A percentile compares a stretch with the other conserved stretches of the same genome.
phyloP scores from a whole-genome alignment of 805 yeast genomes.

The Barnettozyma siamensis region DNA sequence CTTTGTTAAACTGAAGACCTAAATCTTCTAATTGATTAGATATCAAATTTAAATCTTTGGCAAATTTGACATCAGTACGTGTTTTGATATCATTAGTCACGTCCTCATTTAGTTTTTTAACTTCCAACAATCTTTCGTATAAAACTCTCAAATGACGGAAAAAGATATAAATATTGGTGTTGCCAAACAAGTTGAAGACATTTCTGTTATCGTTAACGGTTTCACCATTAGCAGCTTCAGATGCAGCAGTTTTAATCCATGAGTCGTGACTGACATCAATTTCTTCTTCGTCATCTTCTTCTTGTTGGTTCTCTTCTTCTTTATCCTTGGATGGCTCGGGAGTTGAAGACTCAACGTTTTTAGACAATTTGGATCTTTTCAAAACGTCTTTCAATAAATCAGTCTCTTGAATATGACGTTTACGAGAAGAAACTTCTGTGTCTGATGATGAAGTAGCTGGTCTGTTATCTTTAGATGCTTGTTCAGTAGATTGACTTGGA shows the following conservation, averaged over 20 bases:
- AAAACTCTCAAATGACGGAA: conserved; percentile 80
- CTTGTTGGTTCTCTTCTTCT: conserved; percentile 20
- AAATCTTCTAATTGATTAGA: conserved; percentile 76
- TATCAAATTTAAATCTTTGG: conserved; percentile 76
- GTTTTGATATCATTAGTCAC: conserved; percentile 68
- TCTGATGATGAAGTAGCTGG: conserved; percentile 10
- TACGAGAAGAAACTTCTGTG: conserved; percentile 19
- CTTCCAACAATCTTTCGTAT: conserved; percentile 73
- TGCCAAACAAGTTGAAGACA: conserved; percentile 75
- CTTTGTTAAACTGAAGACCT: conserved; percentile 68
- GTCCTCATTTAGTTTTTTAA: conserved; percentile 63
- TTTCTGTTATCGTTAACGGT: conserved; percentile 36
- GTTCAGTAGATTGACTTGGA: conserved; percentile 14
- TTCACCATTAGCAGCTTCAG: conserved; percentile 23
- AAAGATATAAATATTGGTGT: conserved; percentile 83
- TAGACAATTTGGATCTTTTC: conserved; percentile 42
- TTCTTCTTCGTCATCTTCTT: conserved; percentile 21
- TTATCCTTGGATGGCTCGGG: conserved; percentile 11
- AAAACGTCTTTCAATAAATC: conserved; percentile 57
- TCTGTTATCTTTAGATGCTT: background rate
- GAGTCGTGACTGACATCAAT: conserved; percentile 21
- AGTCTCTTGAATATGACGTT: conserved; percentile 36
- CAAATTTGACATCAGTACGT: conserved; percentile 66
- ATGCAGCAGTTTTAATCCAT: conserved; percentile 21
- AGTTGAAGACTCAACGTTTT: conserved; percentile 25